Evolutionary conservation across 2,329 filamentous ascomycete genomes (phyloP).

Genomic region (Cryphonectria radicalis): DNA sequence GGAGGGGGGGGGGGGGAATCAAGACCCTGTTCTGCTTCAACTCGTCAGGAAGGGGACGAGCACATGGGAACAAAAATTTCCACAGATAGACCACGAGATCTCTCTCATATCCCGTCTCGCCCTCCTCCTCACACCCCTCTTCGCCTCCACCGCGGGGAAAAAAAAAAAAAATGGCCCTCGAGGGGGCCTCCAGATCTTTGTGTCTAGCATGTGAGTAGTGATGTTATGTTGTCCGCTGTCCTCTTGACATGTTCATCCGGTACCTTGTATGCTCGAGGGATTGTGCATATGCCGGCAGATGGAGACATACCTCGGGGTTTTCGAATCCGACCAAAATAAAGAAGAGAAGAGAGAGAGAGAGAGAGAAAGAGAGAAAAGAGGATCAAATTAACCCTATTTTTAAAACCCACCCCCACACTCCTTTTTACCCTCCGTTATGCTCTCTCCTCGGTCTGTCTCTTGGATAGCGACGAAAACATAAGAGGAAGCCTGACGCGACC

Average conservation of each 20-base stretch:
- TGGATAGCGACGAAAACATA: background rate
- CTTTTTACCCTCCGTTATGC: background rate
- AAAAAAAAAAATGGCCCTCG: no score
- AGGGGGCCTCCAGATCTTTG: background rate
- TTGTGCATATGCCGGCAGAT: conserved; percentile 1
- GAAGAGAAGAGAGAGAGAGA: no score
- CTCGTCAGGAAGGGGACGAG: background rate
- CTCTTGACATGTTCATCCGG: conserved; percentile 1
- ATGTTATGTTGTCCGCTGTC: background rate
- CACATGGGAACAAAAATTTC: background rate
- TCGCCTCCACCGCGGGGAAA: no score
- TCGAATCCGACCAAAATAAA: background rate
- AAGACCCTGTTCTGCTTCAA: background rate
- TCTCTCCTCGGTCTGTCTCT: background rate
- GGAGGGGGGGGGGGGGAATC: no score
- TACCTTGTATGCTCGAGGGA: background rate
- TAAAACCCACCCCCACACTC: background rate
- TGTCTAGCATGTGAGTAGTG: background rate
- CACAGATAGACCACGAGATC: background rate
- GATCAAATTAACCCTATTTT: background rate
- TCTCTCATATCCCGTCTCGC: no score
- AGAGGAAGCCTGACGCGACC: background rate
- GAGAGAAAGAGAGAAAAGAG: no score
- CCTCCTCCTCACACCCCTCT: background rate
- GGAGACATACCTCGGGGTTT: background rate